Evolutionary conservation across 2,329 filamentous ascomycete genomes (phyloP).

Genomic region (Saccharata proteae): DNA sequence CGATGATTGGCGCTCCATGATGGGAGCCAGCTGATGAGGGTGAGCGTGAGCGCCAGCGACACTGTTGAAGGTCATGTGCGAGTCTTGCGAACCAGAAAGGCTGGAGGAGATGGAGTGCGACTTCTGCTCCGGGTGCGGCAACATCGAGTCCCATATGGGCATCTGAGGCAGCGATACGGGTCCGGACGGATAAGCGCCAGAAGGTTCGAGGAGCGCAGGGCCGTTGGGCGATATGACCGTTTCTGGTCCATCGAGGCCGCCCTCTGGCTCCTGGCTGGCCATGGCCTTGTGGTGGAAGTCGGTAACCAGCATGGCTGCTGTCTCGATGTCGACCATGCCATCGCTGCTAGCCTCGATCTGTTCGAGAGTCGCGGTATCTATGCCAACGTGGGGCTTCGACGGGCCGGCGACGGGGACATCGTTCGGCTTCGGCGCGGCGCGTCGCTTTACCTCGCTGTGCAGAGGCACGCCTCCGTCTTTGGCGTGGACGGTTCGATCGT

Average conservation of each 20-base stretch:
- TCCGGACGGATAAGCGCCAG: slow-evolving; percentile 60
- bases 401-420: slow-evolving; percentile 44
- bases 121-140: slow-evolving; percentile 58
- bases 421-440: slow-evolving; percentile 57
- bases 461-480: slow-evolving; percentile 93
- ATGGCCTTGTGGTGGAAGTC: slow-evolving; percentile 96
- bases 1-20: slow-evolving; percentile 48
- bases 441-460: slow-evolving; percentile 86
- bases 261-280: slow-evolving; percentile 51
- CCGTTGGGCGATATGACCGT: slow-evolving; percentile 63
- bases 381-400: slow-evolving; percentile 64
- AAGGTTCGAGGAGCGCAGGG: slow-evolving; percentile 62
- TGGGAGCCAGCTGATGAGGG: slow-evolving; percentile 52
- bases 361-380: slow-evolving; percentile 78
- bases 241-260: slow-evolving; percentile 41
- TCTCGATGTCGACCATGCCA: slow-evolving; percentile 88
- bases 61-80: slow-evolving; percentile 45
- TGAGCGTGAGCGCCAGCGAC: slow-evolving; percentile 46
- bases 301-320: slow-evolving; percentile 95
- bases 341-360: slow-evolving; percentile 88
- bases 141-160: slow-evolving; percentile 75
- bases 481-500: slow-evolving; percentile 96
- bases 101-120: slow-evolving; percentile 60
- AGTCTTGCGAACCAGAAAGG: slow-evolving; percentile 53
- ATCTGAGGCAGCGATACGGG: slow-evolving; percentile 75